phyloP scores from a whole-genome alignment of 495 filamentous ascomycete species.

The Neurospora sp. region DNA sequence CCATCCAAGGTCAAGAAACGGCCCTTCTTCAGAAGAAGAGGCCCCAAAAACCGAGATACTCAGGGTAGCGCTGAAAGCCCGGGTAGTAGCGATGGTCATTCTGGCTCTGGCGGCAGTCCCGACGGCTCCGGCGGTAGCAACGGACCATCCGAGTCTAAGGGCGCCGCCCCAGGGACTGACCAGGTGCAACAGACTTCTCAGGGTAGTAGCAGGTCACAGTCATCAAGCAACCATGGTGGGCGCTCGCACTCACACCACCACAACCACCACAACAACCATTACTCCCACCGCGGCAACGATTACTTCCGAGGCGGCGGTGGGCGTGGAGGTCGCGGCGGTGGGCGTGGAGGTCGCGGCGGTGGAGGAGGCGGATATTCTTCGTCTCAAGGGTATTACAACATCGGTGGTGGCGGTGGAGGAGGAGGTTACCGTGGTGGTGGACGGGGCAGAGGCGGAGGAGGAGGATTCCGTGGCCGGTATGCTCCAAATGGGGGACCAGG shows the following conservation, averaged over 20 bases:
- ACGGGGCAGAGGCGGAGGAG: not conserved
- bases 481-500: not conserved
- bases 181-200: not conserved
- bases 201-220: not conserved
- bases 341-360: not conserved
- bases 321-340: not conserved
- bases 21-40: slow-evolving; percentile 21
- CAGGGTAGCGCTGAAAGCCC: not conserved
- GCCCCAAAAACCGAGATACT: not conserved
- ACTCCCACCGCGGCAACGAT: not conserved
- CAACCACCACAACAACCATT: not conserved
- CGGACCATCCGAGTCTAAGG: not conserved
- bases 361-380: not conserved
- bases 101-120: not conserved
- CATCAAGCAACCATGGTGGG: not conserved
- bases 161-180: not conserved
- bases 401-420: not conserved
- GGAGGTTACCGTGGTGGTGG: not conserved
- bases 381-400: not conserved
- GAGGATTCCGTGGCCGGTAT: slow-evolving; percentile 2
- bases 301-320: not conserved
- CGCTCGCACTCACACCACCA: not conserved
- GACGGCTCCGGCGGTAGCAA: not conserved
- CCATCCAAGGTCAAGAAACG: slow-evolving; percentile 20
- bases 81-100: not conserved